Evolutionary conservation across 208 protist genomes (phyloP), one percentile per base, ranked within the genome.

Genomic region (Trypanosoma melophagium): DNA sequence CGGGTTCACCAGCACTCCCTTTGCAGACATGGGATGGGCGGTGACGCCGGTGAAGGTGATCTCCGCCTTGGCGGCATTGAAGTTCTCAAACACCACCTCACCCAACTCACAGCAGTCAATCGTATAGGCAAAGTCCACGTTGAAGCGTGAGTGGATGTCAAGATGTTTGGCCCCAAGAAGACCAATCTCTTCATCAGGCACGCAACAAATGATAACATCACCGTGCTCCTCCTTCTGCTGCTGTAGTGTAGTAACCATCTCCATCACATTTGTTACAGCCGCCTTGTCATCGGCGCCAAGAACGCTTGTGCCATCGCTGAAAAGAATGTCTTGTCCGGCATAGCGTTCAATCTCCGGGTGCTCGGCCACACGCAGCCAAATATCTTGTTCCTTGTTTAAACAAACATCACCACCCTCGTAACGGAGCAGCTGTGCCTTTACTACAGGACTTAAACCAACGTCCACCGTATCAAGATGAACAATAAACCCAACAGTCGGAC

Each of bases 221-320:
- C 89, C 86, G 53, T 90, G 85, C 61, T 64, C 62, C 31, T 83
- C 76, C 17, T 64, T 60, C 12, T 71, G 77, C 54, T 74, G 77
- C 51, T 74, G 72, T 10, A 94, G 83, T 10, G 57, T 59, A 0
- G 79, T 73, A 21, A 93, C 77, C 83, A 92, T 90, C 77, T 95
- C 84, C 82, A 93, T 86, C 44, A 95, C 87, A 10, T 76, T 69
- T 9, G 80, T 66, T 35, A 95, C 79, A 14, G 82, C 89, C 7
- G 89, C 89, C 76, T 95, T 95, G 74, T 95, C 84, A 60, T 95
- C 89, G 14, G 86, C 89, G 7, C 89, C 89, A 47, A 95, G 79
- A 66, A 95, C 84, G 73, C 86, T 93, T 16, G 89, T 95, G 67
- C 89, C 89, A 65, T 95, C 89, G 62, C 79, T 90, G 58, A 95